phyloP scores from a whole-genome alignment of 116 monocot species.

The Trichopus zeylanicus region DNA sequence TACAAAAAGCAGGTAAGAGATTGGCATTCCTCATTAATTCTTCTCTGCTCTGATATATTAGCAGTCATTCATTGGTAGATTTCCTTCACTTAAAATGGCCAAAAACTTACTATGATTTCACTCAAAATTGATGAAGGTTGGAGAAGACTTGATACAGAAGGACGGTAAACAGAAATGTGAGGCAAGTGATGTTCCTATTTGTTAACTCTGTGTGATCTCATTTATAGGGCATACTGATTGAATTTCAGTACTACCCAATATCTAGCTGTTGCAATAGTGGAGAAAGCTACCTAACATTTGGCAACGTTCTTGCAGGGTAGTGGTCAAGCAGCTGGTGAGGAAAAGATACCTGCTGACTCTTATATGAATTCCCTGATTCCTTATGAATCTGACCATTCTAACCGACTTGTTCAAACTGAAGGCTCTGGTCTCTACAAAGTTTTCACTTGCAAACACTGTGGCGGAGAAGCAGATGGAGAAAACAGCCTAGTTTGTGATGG shows the following conservation, averaged over 20 bases:
- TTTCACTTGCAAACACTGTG: constrained; percentile 45
- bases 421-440: constrained; percentile 36
- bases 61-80: not conserved
- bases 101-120: not conserved
- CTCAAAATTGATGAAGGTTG: constrained; percentile 18
- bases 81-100: not conserved
- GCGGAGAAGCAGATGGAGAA: constrained; percentile 29
- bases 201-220: too few relatives aligned
- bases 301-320: constrained; percentile 17
- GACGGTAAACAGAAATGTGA: constrained; percentile 22
- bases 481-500: constrained; percentile 52
- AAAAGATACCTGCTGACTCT: constrained; percentile 37
- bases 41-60: not conserved
- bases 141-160: constrained; percentile 20
- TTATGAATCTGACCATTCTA: constrained; percentile 33
- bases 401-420: constrained; percentile 41
- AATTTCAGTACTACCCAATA: too few relatives aligned
- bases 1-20: constrained; percentile 39
- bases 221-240: too few relatives aligned
- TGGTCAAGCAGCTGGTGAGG: constrained; percentile 7
- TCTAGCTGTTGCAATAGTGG: too few relatives aligned
- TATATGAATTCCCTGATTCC: constrained; percentile 14
- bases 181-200: constrained; percentile 20
- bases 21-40: not conserved
- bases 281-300: too few relatives aligned